A percentile compares a stretch with the other conserved stretches of the same genome.
These are phyloP conservation scores for Claviceps cyperi DNA, from an alignment of 2,329 filamentous ascomycete genomes.

Conservation along the genomic window DNA sequence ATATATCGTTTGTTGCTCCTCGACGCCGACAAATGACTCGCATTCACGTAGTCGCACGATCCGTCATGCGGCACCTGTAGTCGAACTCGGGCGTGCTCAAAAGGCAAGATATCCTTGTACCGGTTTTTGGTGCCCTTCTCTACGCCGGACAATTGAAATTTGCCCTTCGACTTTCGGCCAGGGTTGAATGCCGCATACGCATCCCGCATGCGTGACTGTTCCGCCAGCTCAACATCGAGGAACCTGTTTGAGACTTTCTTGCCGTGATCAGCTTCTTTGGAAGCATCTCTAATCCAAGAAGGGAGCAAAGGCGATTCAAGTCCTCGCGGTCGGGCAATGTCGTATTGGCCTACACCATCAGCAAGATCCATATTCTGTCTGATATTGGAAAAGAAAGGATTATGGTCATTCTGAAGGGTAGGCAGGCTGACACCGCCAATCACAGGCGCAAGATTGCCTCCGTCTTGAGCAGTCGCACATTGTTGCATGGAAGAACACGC, in stretches of 20 bases:
- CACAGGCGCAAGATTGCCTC: conserved; percentile 46
- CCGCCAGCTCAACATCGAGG: conserved; percentile 65
- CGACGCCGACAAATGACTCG: conserved; percentile 67
- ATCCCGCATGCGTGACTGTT: conserved; percentile 86
- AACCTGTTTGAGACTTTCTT: conserved; percentile 74
- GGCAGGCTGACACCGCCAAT: conserved; percentile 82
- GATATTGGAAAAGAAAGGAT: conserved; percentile 93
- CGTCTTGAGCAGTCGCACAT: conserved; percentile 14
- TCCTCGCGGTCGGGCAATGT: conserved; percentile 33
- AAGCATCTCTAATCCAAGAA: conserved; percentile 59
- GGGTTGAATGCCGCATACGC: conserved; percentile 42
- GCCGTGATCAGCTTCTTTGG: conserved; percentile 54
- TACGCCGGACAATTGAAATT: conserved; percentile 72
- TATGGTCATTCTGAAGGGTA: conserved; percentile 48
- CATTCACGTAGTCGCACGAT: conserved; percentile 88
- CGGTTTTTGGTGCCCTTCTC: conserved; percentile 92
- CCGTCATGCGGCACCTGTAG: conserved; percentile 52
- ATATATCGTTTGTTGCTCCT: conserved; percentile 88
- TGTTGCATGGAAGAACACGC: conserved; percentile 11
- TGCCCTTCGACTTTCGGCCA: conserved; percentile 11
- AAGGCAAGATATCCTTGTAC: conserved; percentile 96
- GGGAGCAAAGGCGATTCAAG: conserved; percentile 45
- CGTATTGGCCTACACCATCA: conserved; percentile 76
- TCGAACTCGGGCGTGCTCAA: conserved; percentile 81
- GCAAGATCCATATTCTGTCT: conserved; percentile 92